Evolutionary conservation across 2,329 filamentous ascomycete species (phyloP).

Genomic region (Chaetomium sp.): DNA sequence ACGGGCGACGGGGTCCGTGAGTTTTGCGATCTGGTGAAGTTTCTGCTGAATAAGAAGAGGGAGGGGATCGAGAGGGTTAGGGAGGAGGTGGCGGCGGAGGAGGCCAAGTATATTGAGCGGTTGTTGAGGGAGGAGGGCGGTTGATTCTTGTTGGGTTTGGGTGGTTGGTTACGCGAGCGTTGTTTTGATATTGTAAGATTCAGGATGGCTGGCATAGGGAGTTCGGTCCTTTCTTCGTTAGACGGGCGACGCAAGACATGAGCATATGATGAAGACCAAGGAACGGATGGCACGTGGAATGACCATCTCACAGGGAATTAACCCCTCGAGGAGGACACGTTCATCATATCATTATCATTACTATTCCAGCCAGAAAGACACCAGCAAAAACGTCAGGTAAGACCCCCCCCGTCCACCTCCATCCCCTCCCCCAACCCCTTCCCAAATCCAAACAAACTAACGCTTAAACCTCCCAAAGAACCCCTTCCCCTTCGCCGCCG

Average conservation of each 20-base stretch:
- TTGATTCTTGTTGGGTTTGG: neutral
- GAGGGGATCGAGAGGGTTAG: slow-evolving; percentile 41
- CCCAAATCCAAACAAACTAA: slow-evolving; percentile 32
- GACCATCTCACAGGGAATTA: neutral
- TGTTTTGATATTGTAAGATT: slow-evolving; percentile 5
- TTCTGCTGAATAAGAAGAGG: slow-evolving; percentile 46
- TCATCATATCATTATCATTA: slow-evolving; percentile 22
- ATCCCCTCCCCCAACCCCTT: neutral
- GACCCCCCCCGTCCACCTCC: neutral
- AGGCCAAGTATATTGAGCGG: slow-evolving; percentile 52
- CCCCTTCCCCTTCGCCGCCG: slow-evolving; percentile 40
- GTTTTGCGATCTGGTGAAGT: slow-evolving; percentile 59
- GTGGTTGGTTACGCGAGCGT: neutral
- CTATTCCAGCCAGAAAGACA: slow-evolving; percentile 8
- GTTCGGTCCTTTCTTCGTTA: neutral
- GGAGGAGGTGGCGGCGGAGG: slow-evolving; percentile 50
- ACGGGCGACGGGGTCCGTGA: slow-evolving; percentile 62
- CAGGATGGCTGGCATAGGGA: neutral
- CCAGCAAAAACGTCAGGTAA: neutral
- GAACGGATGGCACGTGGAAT: neutral
- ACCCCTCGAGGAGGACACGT: neutral
- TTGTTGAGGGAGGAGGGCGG: slow-evolving; percentile 49
- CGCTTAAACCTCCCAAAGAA: slow-evolving; percentile 52
- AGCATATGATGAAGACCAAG: neutral
- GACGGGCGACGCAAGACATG: neutral